Evolutionary conservation across 495 filamentous ascomycete species (phyloP).

Genomic region (Penicillium flavigenum): DNA sequence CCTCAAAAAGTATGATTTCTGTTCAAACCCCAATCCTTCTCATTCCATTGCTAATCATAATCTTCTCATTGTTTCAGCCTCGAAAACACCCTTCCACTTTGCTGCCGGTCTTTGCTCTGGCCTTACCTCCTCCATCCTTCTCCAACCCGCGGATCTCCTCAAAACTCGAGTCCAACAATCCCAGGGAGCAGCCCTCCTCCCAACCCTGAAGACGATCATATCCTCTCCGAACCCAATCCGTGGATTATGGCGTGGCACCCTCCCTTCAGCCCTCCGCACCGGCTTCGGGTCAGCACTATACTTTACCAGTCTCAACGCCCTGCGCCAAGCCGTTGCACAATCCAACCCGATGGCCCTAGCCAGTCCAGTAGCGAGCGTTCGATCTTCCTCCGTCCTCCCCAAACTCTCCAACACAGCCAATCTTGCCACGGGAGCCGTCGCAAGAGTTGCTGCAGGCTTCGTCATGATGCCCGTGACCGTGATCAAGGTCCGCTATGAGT

Average conservation of each 20-base stretch:
- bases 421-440: conserved; percentile 76
- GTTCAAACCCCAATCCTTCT: background rate
- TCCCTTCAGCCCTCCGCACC: conserved; percentile 88
- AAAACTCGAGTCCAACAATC: conserved; percentile 86
- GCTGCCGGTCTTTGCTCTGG: conserved; percentile 84
- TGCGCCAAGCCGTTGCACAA: conserved; percentile 68
- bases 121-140: conserved; percentile 78
- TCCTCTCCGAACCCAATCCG: conserved; percentile 60
- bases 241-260: conserved; percentile 90
- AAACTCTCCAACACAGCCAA: conserved; percentile 85
- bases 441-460: conserved; percentile 81
- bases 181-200: conserved; percentile 61
- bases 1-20: conserved; percentile 32
- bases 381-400: conserved; percentile 71
- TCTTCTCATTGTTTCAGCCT: conserved; percentile 27
- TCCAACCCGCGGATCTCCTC: conserved; percentile 94
- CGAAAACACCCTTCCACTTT: conserved; percentile 73
- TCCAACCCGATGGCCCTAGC: conserved; percentile 27
- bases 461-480: conserved; percentile 96
- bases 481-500: conserved; percentile 95
- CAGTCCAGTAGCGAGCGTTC: conserved; percentile 19
- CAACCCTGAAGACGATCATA: conserved; percentile 68
- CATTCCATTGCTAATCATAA: conserved; percentile 7
- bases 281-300: conserved; percentile 92
- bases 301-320: conserved; percentile 82